Evolutionary conservation across 352 stramenopile genomes (phyloP).

Genomic region (Globisporangium nodosum): DNA sequence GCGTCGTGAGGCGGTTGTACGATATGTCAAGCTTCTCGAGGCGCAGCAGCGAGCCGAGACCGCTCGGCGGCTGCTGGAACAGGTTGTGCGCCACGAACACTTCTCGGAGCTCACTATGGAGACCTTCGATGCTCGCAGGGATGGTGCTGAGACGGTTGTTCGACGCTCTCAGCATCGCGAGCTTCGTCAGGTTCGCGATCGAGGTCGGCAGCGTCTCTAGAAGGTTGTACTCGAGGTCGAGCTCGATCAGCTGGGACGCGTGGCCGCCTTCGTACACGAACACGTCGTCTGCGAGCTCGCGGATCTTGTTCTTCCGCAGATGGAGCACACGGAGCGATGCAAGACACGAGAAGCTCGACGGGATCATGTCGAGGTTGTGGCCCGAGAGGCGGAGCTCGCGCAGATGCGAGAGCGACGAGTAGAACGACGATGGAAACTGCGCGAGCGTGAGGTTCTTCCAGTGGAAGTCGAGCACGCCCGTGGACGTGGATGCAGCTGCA

Average conservation of each 20-base stretch:
- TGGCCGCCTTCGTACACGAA: slow-evolving; percentile 14
- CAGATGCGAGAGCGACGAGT: slow-evolving; percentile 28
- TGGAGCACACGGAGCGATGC: slow-evolving; percentile 47
- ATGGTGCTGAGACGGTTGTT: slow-evolving; percentile 45
- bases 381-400: slow-evolving; percentile 60
- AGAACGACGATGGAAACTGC: slow-evolving; percentile 46
- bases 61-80: slow-evolving; percentile 20
- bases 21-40: slow-evolving; percentile 57
- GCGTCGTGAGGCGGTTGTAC: slow-evolving; percentile 50
- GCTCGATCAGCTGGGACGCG: slow-evolving; percentile 30
- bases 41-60: slow-evolving; percentile 18
- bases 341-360: slow-evolving; percentile 30
- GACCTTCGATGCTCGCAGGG: slow-evolving; percentile 26
- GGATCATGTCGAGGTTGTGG: slow-evolving; percentile 35
- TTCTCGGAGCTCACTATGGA: slow-evolving; percentile 26
- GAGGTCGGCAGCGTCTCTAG: slow-evolving; percentile 33
- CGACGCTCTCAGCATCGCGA: slow-evolving; percentile 32
- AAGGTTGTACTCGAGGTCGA: slow-evolving; percentile 70
- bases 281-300: slow-evolving; percentile 31
- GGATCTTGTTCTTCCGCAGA: slow-evolving; percentile 55
- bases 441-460: slow-evolving; percentile 51
- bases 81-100: slow-evolving; percentile 55
- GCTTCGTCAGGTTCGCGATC: slow-evolving; percentile 30
- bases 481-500: slow-evolving; percentile 21
- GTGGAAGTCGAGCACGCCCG: slow-evolving; percentile 50